Percentiles rank a stretch among this genome's conserved stretches.
Conservation (phyloP, 345 rosid genomes). For the Cochlearia excelsa region DNA sequence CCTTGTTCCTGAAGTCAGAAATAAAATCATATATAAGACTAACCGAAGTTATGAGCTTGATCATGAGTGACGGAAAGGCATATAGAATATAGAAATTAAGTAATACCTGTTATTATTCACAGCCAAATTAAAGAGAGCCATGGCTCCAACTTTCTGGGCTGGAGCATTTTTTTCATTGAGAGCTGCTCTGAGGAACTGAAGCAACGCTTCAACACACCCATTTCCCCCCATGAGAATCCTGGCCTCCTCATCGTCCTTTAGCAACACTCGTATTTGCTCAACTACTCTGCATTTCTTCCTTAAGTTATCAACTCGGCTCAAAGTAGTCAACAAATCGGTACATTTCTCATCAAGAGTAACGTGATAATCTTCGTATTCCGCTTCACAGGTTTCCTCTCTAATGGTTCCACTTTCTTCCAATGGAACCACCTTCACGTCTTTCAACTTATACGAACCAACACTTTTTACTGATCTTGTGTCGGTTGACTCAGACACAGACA, state of each 20-base stretch:
- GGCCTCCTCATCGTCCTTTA: constrained; percentile 92
- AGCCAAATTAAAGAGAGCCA: constrained; percentile 95
- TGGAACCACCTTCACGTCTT: constrained; percentile 66
- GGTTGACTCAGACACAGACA: constrained; percentile 60
- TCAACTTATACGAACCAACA: constrained; percentile 46
- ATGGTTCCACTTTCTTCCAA: constrained; percentile 62
- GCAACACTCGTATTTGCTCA: constrained; percentile 60
- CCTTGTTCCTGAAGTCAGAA: constrained; percentile 65
- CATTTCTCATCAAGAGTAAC: constrained; percentile 44
- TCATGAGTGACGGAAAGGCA: not conserved
- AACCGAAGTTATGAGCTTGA: constrained; percentile 1
- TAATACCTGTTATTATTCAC: constrained; percentile 86
- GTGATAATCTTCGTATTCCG: constrained; percentile 44
- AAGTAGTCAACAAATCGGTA: constrained; percentile 45
- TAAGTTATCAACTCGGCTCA: constrained; percentile 53
- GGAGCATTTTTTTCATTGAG: constrained; percentile 42
- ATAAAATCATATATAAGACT: constrained; percentile 19
- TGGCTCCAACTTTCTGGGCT: constrained; percentile 80
- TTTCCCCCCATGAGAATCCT: constrained; percentile 78
- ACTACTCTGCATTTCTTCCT: constrained; percentile 54
- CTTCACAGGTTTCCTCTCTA: constrained; percentile 49
- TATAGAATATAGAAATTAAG: not conserved
- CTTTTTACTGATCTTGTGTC: constrained; percentile 53
- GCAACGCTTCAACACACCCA: constrained; percentile 75
- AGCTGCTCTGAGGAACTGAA: constrained; percentile 64